phyloP scores from a whole-genome alignment of 2,329 filamentous ascomycete genomes.

The Fusarium sp. region DNA sequence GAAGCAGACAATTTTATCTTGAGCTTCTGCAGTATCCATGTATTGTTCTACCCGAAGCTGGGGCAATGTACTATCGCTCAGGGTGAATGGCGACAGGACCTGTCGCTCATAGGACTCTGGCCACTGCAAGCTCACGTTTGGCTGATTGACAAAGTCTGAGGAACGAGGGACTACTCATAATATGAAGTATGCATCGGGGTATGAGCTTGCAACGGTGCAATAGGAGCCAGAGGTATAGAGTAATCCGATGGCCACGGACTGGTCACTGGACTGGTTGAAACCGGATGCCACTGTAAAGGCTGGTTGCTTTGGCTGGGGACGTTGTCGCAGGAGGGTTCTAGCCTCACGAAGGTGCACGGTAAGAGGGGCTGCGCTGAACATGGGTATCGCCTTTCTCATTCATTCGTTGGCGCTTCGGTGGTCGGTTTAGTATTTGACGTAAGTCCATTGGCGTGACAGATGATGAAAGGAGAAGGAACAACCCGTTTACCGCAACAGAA shows the following conservation, averaged over 20 bases:
- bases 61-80: too few relatives aligned
- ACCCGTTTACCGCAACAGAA: background rate
- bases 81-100: accelerated
- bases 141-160: background rate
- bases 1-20: constrained; percentile 8
- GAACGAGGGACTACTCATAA: background rate
- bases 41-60: too few relatives aligned
- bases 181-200: accelerated
- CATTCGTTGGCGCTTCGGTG: background rate
- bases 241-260: accelerated
- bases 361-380: too few relatives aligned
- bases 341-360: background rate
- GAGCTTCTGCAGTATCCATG: accelerated
- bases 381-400: background rate
- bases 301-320: accelerated
- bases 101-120: background rate
- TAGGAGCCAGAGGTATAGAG: too few relatives aligned
- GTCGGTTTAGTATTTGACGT: background rate
- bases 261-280: accelerated
- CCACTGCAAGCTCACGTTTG: background rate
- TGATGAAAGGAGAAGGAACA: background rate
- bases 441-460: background rate
- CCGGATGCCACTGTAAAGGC: accelerated
- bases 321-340: background rate
- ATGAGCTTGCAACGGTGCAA: background rate